phyloP scores from a whole-genome alignment of 202 grass and related monocot genomes.

The Bolboschoenoplectus hybrid region DNA sequence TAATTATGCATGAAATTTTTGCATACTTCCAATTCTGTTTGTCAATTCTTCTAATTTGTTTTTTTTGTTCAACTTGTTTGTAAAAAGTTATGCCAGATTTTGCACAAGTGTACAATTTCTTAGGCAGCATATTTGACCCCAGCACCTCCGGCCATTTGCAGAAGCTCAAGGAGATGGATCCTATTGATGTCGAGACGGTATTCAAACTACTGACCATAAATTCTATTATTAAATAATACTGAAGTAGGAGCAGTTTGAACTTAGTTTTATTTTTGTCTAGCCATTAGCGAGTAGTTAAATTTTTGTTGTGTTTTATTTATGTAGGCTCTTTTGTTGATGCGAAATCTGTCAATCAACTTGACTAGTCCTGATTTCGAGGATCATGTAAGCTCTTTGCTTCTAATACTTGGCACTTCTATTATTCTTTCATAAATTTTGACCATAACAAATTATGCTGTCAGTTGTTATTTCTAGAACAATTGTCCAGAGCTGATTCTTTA shows the following conservation, averaged over 20 bases:
- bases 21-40: neutral
- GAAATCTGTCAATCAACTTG: constrained; percentile 97
- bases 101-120: constrained; percentile 76
- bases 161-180: constrained; percentile 96
- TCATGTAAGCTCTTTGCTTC: constrained; percentile 69
- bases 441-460: neutral
- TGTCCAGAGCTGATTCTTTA: constrained; percentile 4
- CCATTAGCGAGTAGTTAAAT: constrained; percentile 1
- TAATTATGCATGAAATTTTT: constrained; percentile 25
- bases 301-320: constrained; percentile 30
- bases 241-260: neutral
- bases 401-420: constrained; percentile 31
- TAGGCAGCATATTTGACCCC: constrained; percentile 88
- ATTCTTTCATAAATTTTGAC: constrained; percentile 32
- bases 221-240: constrained; percentile 23
- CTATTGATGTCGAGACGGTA: constrained; percentile 96
- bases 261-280: constrained; percentile 35
- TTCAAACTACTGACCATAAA: constrained; percentile 21
- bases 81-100: constrained; percentile 87
- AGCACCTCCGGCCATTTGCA: constrained; percentile 78
- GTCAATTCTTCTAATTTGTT: constrained; percentile 27
- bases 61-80: constrained; percentile 48
- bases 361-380: constrained; percentile 95
- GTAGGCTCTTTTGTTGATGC: constrained; percentile 93
- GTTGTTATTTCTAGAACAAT: constrained; percentile 26